Conservation (phyloP, 345 rosid genomes). For the Eutrema heterophyllum region DNA sequence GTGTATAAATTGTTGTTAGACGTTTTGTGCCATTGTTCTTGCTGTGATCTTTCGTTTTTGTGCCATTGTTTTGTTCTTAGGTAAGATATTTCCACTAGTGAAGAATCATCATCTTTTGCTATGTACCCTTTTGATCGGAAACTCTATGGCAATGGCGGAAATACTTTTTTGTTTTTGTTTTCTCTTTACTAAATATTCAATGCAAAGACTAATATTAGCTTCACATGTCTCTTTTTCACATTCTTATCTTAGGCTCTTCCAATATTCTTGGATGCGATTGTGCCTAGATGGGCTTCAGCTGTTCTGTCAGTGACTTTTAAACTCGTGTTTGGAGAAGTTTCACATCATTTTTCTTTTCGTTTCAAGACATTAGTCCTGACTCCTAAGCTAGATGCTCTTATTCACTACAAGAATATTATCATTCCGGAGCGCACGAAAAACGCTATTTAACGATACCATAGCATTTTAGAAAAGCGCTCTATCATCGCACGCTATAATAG, state of each 20-base stretch:
- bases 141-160: conserved; percentile 96
- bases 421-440: too few species aligned
- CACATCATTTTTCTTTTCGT: not conserved
- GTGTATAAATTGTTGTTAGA: too few species aligned
- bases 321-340: conserved; percentile 85
- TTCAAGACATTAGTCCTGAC: too few species aligned
- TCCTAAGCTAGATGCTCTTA: too few species aligned
- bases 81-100: conserved; percentile 84
- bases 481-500: too few species aligned
- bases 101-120: conserved; percentile 92
- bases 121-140: conserved; percentile 88
- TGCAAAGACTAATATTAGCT: not conserved
- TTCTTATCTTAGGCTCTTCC: conserved; percentile 57
- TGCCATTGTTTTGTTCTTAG: conserved; percentile 33
- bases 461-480: too few species aligned
- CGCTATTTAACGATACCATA: too few species aligned
- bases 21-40: not conserved
- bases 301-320: conserved; percentile 77
- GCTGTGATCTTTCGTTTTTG: not conserved
- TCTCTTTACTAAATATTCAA: not conserved
- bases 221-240: not conserved
- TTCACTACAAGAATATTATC: too few species aligned
- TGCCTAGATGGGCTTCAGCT: conserved; percentile 76
- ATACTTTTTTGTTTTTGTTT: not conserved
- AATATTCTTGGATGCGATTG: conserved; percentile 77